These are phyloP conservation scores for Ascocoryne sarcoides DNA, from an alignment of 2,329 filamentous ascomycete species.

Conservation along the genomic window DNA sequence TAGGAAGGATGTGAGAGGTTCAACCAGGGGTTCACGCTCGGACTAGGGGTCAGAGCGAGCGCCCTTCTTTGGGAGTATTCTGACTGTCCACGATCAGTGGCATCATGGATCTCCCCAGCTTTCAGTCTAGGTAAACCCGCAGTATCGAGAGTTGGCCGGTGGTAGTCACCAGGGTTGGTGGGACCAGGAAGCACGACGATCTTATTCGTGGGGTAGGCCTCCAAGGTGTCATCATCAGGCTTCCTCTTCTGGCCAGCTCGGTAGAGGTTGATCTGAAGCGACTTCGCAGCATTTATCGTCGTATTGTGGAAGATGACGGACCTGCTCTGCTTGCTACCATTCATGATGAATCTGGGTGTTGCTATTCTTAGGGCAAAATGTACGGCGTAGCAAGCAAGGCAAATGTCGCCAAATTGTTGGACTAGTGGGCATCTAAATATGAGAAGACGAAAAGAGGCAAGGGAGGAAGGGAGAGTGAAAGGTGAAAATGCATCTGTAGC, in stretches of 20 bases:
- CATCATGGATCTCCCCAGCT: constrained; percentile 38
- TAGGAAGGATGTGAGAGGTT: constrained; percentile 56
- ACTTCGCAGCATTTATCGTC: constrained; percentile 15
- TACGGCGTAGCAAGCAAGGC: too few species aligned
- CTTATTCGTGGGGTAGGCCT: not conserved
- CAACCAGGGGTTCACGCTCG: constrained; percentile 44
- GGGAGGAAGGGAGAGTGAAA: too few species aligned
- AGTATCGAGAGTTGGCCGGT: not conserved
- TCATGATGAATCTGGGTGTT: too few species aligned
- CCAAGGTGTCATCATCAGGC: constrained; percentile 11
- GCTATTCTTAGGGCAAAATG: too few species aligned
- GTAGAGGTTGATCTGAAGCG: constrained; percentile 13
- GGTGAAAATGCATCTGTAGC: too few species aligned
- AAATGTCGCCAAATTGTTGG: too few species aligned
- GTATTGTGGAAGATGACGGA: constrained; percentile 19
- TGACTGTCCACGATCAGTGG: constrained; percentile 29
- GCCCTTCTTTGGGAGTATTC: constrained; percentile 49
- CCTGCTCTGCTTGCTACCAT: constrained; percentile 8
- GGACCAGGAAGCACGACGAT: not conserved
- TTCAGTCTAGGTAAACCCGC: constrained; percentile 19
- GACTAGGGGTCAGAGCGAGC: constrained; percentile 45
- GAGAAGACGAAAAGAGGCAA: too few species aligned
- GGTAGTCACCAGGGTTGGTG: not conserved
- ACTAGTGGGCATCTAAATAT: too few species aligned
- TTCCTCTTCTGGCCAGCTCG: constrained; percentile 19